Evolutionary conservation across 768 basidiomycete genomes (phyloP), one percentile per base, ranked within the genome.

Genomic region (Trichaptum fuscoviolaceum): DNA sequence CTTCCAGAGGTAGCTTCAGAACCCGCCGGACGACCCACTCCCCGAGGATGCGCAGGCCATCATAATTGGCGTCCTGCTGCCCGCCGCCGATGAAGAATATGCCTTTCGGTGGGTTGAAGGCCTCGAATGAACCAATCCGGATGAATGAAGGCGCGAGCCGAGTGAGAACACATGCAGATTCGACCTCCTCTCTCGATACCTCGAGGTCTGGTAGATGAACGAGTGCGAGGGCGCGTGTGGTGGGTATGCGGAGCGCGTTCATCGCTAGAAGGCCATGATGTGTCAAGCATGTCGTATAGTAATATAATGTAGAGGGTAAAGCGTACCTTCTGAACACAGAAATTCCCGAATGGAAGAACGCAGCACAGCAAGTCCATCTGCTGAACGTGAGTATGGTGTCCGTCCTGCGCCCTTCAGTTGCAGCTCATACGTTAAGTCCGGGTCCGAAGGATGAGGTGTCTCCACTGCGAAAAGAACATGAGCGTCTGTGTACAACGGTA

Each of bases 371-470:
- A 99, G 83, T 0, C 97, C 97, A 75, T 99, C 97, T 2, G 97
- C 96, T 63, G 82, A 84, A 26, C 97, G 85, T 0, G 93, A 92
- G 78, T 96, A 99, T 0, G 97, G 96, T 0, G 96, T 99, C 10
- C 97, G 83, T 0, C 97, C 97, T 0, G 90, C 86, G 1, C 97
- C 97, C 75, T 99, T 99, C 70, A 99, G 85, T 75, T 99, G 97
- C 9, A 99, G 81, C 72, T 99, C 97, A 71, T 89, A 91, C 0
- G 79, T 78, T 5, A 81, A 71, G 20, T 84, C 78, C 1, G 84
- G 82, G 58, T 86, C 80, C 7, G 78, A 73, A 0, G 88, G 88
- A 67, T 92, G 88, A 0, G 90, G 87, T 0, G 93, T 93, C n/a
- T 88, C 87, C 66, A 93, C 92, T 93, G 67, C 15, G 12, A 61